Evolutionary conservation across 2,329 filamentous ascomycete species (phyloP), one percentile per base, ranked within the genome.

Genomic region (Sordariomycetes sp.): DNA sequence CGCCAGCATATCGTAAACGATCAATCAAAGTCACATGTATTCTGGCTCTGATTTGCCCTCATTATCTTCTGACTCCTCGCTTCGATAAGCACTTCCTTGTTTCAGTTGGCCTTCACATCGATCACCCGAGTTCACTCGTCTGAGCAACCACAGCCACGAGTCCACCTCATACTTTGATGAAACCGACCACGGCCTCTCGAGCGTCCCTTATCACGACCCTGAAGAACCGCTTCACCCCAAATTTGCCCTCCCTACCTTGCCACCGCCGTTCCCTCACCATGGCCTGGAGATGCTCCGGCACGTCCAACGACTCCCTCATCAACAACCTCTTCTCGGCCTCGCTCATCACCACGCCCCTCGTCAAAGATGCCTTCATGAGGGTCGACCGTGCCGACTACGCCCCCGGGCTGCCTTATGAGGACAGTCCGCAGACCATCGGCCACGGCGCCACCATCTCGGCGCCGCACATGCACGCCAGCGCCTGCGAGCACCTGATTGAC

Each of bases 311-410:
- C 26, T 78, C 79, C 37, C 70, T 98, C 32, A 68, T 96, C 41
- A 72, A 80, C 45, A 94, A 94, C 54, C 69, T 98, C 37, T 79
- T 66, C 54, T 67, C 61, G 26, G 75, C 83, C 46, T 71, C 72
- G 4, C 66, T 96, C 34, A 87, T 96, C 44, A 79, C 69, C n/a
- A 72, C 78, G 41, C 59, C 72, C 4, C 63, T 70, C 17, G 84
- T 94, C 21, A 83, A 80, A 48, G 67, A 75, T n/a, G 88, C 90
- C 36, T 94, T 96, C 68, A 61, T 83, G 30, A 72, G 72, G 43
- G 86, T 96, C 51, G 90, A 98, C 58, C 77, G 92, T 41, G 87
- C 75, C 1, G 75, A 96, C 59, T 96, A 90, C 60, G 74, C 83
- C 11, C 83, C 85, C 4, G 50, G 58, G 0, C 55, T 55, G 8